Base-by-base conservation (phyloP, 2,329 filamentous ascomycete species). In the Thielaviopsis euricoi region DNA sequence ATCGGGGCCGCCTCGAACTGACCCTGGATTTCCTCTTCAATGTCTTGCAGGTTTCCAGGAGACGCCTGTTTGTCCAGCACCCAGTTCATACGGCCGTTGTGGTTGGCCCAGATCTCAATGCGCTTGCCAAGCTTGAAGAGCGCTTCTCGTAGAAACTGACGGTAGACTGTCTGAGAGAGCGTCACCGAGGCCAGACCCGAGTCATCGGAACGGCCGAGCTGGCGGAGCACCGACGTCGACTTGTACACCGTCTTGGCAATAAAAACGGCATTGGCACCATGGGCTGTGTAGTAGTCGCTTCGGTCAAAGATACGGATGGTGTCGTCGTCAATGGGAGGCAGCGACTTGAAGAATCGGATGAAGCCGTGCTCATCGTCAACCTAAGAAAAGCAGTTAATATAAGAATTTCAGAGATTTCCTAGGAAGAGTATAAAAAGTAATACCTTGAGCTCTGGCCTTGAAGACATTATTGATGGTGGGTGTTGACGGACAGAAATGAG, bases 361-460 rank as follows among this genome's bases (percentile, higher is more conserved):
- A 98, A 98, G 64, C 91, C 89, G 67, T 85, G 83, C 75, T 98
- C 93, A 68, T 98, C 93, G 67, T 98, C 94, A 68, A 97, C 88
- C 86, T 90, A 58, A 15, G 37, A 3, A 22, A 12, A 33, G 40
- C 21, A 46, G 33, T 23, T 53, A 46, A 15, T 40, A 46, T n/a
- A 22, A 7, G 19, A 17, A 33, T 22, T 10, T 40, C 2, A 53
- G 10, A 22, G 58, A 63, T 62, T n/a, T n/a, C n/a, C n/a, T n/a
- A n/a, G n/a, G n/a, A n/a, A n/a, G n/a, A n/a, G n/a, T n/a, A n/a
- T n/a, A n/a, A n/a, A n/a, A n/a, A n/a, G n/a, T n/a, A n/a, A n/a
- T 60, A 85, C 84, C 79, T 86, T 87, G 55, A 87, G 70, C 67
- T 87, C 84, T 59, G 84, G 84, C 66, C 84, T 74, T 55, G 84